phyloP scores from a whole-genome alignment of 2,329 filamentous ascomycete genomes.

The Aspergillus aculeatinus region DNA sequence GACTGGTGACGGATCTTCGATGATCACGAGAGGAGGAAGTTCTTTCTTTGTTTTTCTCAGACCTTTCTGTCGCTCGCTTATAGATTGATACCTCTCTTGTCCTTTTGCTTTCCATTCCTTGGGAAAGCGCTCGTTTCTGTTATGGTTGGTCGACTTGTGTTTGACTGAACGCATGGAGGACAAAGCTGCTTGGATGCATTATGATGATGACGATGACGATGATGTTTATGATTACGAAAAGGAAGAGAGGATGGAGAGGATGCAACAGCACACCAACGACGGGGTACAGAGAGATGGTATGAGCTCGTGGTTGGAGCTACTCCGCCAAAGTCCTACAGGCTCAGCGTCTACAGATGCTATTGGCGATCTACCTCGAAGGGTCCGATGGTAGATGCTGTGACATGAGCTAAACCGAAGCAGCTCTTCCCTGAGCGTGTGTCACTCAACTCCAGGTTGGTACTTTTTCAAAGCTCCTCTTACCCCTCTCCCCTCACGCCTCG shows the following conservation, averaged over 20 bases:
- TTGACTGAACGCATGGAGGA: not conserved
- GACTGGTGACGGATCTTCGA: constrained; percentile 36
- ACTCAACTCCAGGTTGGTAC: not conserved
- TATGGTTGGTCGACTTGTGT: not conserved
- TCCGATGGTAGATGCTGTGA: not conserved
- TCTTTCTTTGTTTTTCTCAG: not conserved
- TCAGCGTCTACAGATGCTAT: not conserved
- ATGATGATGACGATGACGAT: not conserved
- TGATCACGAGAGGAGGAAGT: constrained; percentile 9
- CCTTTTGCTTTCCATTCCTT: not conserved
- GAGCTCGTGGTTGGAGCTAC: not conserved
- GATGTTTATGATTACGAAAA: not conserved
- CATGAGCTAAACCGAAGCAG: not conserved
- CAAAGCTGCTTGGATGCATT: not conserved
- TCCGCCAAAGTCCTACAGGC: not conserved
- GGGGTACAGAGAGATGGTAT: not conserved
- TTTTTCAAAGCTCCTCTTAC: not conserved
- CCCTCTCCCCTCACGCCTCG: not conserved
- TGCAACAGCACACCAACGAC: not conserved
- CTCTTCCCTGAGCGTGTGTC: not conserved
- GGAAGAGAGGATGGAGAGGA: not conserved
- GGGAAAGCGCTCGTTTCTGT: not conserved
- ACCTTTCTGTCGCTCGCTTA: not conserved
- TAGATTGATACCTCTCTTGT: not conserved
- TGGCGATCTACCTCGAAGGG: not conserved